Evolutionary conservation across 208 protist genomes (phyloP), one percentile per base, ranked within the genome.

Genomic region (Trichomonas vaginalis): DNA sequence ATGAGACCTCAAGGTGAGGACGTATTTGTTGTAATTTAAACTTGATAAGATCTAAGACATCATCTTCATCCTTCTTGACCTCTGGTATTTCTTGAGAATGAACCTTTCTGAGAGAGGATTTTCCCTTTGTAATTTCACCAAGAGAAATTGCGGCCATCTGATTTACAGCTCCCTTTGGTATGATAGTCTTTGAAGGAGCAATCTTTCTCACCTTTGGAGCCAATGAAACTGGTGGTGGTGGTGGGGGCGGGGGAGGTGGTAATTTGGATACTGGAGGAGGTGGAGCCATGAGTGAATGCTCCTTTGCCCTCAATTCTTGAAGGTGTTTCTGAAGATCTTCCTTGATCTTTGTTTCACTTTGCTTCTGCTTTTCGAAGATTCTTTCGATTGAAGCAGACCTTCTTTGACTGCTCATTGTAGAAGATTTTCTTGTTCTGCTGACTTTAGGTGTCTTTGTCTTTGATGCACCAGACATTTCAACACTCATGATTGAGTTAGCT

Each of bases 341-440:
- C 12, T 92, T 23, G 1, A 27, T n/a, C 37, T 92, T 48, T 0
- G 42, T 14, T 92, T 92, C 86, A 27, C 32, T 23, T 1, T n/a
- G 14, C 37, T 92, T 92, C 45, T 92, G 42, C n/a, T 92, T 92
- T n/a, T 92, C 86, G 15, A 92, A 92, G 27, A 92, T 92, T 47
- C 86, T 23, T 32, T 92, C 86, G 45, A 92, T 92, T 8, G 86
- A 92, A 39, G 86, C 86, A 51, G 86, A 92, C n/a, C 86, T 48
- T 51, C 86, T 48, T 32, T 45, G 12, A n/a, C 40, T 48, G 27
- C 86, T 92, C 56, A 70, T 70, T 12, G 56, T 27, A 6, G 56
- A 70, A 27, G 56, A 8, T 27, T 70, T 70, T 27, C 56, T 70
- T 6, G n/a, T 27, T 48, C 86, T 48, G 35, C 10, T 40, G 4